A percentile compares a stretch with the other conserved stretches of the same genome.
Conservation (phyloP, 192 early-diverging fungal genomes). For the Linnemannia zychae region DNA sequence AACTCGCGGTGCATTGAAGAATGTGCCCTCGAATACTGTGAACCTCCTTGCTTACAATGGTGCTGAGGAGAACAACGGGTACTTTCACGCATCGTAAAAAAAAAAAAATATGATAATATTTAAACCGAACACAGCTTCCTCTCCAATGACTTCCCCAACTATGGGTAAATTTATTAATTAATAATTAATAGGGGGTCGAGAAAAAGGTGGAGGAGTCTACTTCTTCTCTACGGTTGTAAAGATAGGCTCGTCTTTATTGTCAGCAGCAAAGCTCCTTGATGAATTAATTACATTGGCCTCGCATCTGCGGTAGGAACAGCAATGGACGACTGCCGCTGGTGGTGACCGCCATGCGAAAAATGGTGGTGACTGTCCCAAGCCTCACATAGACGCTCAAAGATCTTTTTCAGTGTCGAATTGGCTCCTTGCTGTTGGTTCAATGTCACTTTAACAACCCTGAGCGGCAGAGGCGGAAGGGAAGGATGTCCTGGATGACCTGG, state of each 20-base stretch:
- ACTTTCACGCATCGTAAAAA: neutral
- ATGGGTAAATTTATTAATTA: neutral
- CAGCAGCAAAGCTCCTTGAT: too few species aligned
- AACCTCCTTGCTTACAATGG: neutral
- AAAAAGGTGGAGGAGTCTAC: neutral
- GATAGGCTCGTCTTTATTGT: too few species aligned
- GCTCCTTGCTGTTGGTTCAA: conserved; percentile 52
- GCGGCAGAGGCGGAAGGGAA: neutral
- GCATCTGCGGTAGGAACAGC: too few species aligned
- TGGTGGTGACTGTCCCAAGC: conserved; percentile 27
- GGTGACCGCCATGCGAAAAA: neutral
- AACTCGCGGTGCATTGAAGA: neutral
- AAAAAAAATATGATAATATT: neutral
- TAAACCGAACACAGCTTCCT: neutral
- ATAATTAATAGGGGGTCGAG: neutral
- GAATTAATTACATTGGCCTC: too few species aligned
- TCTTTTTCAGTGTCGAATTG: conserved; percentile 47
- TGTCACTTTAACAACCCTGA: conserved; percentile 39
- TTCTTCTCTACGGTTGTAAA: too few species aligned
- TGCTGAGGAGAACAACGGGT: neutral
- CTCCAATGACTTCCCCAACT: neutral
- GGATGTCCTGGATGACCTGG: neutral
- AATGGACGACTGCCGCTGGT: too few species aligned
- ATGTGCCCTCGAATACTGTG: neutral
- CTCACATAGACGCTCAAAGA: conserved; percentile 28